A percentile compares a stretch with the other conserved stretches of the same genome.
These are phyloP conservation scores for Mycena galopus DNA, from an alignment of 768 basidiomycete species.

Conservation along the genomic window DNA sequence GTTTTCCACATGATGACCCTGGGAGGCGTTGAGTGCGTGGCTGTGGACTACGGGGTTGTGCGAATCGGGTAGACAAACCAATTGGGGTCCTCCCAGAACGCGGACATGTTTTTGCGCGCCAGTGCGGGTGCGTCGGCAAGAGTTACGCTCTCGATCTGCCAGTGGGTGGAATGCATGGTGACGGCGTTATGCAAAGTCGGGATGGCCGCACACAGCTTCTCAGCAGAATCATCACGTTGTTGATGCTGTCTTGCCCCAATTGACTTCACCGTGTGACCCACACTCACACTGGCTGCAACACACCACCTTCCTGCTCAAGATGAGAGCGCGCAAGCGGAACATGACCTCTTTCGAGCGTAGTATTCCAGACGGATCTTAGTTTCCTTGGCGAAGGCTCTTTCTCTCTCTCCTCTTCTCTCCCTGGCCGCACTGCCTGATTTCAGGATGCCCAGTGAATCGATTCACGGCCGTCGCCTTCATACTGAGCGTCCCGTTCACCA, in stretches of 20 bases:
- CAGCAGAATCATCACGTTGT: too few relatives aligned
- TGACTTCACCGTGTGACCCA: too few relatives aligned
- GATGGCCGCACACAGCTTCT: too few relatives aligned
- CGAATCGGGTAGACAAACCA: too few relatives aligned
- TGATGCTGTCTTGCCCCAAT: too few relatives aligned
- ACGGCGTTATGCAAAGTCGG: too few relatives aligned
- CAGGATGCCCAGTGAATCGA: background rate
- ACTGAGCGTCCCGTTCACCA: background rate
- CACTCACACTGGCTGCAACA: too few relatives aligned
- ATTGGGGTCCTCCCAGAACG: background rate
- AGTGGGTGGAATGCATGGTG: background rate
- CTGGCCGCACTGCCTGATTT: background rate
- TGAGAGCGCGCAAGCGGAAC: background rate
- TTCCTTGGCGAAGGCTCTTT: conserved; percentile 5
- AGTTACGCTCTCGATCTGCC: background rate
- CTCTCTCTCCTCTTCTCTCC: conserved; percentile 3
- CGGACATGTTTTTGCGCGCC: background rate
- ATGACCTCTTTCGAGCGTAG: conserved; percentile 9
- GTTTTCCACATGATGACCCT: background rate
- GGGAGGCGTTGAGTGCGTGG: too few relatives aligned
- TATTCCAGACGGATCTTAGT: conserved; percentile 17
- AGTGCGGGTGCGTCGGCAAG: background rate
- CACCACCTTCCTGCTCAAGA: background rate
- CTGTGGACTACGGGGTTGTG: too few relatives aligned
- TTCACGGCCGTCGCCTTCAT: background rate